Evolutionary conservation across 2,329 filamentous ascomycete genomes (phyloP).

Genomic region (Exserohilum turcica): DNA sequence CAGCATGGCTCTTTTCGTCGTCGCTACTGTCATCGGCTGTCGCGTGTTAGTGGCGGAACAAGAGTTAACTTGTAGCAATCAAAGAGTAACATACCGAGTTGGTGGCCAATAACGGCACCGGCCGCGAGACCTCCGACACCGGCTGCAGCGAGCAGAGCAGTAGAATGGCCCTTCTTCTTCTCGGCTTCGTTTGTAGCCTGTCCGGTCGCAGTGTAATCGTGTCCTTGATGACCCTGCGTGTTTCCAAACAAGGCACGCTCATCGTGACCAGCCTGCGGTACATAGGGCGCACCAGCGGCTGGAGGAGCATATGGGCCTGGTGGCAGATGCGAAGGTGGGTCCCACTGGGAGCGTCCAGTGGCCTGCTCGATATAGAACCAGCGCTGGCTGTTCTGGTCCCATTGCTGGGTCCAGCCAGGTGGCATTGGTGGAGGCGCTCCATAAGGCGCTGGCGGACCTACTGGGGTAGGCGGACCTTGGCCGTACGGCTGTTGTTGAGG

Average conservation of each 20-base stretch:
- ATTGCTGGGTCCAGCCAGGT: slow-evolving; percentile 66
- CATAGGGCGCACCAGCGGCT: slow-evolving; percentile 33
- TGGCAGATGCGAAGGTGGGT: slow-evolving; percentile 55
- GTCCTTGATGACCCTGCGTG: slow-evolving; percentile 32
- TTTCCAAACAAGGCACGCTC: slow-evolving; percentile 39
- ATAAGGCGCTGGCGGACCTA: slow-evolving; percentile 40
- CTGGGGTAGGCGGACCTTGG: slow-evolving; percentile 30
- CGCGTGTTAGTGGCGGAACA: slow-evolving; percentile 12
- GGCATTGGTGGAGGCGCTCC: slow-evolving; percentile 59
- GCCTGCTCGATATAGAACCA: slow-evolving; percentile 69
- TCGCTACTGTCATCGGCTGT: slow-evolving; percentile 32
- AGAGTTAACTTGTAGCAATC: neutral
- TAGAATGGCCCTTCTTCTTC: slow-evolving; percentile 49
- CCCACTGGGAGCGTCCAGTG: slow-evolving; percentile 68
- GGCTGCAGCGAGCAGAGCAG: slow-evolving; percentile 59
- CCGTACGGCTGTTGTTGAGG: slow-evolving; percentile 34
- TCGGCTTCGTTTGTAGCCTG: slow-evolving; percentile 34
- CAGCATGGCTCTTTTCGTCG: slow-evolving; percentile 36
- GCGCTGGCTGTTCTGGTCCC: slow-evolving; percentile 64
- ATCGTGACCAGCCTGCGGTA: slow-evolving; percentile 29
- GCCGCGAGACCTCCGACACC: slow-evolving; percentile 65
- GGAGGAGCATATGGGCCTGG: slow-evolving; percentile 42
- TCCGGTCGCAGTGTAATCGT: slow-evolving; percentile 31
- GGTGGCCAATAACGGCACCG: slow-evolving; percentile 63
- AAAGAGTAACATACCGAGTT: slow-evolving; percentile 55